Evolutionary conservation across 805 yeast species (phyloP), one percentile per base, ranked within the genome.

Genomic region (Maudiozyma bulderi): DNA sequence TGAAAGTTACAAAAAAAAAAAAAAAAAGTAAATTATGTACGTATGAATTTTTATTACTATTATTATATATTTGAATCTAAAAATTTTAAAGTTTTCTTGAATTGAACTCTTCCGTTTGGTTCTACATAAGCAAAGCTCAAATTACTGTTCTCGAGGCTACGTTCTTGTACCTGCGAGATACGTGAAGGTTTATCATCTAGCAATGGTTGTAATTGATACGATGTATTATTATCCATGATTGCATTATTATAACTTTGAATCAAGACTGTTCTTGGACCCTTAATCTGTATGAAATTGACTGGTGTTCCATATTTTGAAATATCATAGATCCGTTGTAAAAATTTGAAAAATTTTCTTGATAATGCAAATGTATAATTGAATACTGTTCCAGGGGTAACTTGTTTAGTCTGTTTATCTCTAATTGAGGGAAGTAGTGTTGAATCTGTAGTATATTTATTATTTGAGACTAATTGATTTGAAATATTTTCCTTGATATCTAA

Each of bases 201-300:
- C 15, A 48, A 30, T 14, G 49, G 52, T 38, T 47, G 46, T 15
- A 50, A n/a, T 13, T 15, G 33, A 40, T 47, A 47, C 10, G 33
- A 32, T 8, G 40, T 13, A 30, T 41, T 44, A 35, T 28, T 47
- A 30, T 48, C 51, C 2, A 46, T 8, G 7, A 42, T 33, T 1
- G 44, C 11, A 34, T 49, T 48, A 31, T 47, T 47, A 26, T 45
- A 49, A 14, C 49, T 63, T 52, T 66, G 70, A 1, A 66, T 54
- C n/a, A 65, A 49, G 8, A 66, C 32, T 8, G 60, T 54, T 55
- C 70, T 61, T 45, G 70, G 70, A 3, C 70, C 70, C 33, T 52
- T 54, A 3, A 66, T 56, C 45, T 55, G 57, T n/a, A 65, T 48
- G 41, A 58, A 62, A 32, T 52, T 54, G 9, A 56, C 50, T 6